Percentiles rank a stretch among this genome's conserved stretches.
Evolutionary conservation across 805 yeast species (phyloP).

Genomic region (Wickerhamiella galacta): DNA sequence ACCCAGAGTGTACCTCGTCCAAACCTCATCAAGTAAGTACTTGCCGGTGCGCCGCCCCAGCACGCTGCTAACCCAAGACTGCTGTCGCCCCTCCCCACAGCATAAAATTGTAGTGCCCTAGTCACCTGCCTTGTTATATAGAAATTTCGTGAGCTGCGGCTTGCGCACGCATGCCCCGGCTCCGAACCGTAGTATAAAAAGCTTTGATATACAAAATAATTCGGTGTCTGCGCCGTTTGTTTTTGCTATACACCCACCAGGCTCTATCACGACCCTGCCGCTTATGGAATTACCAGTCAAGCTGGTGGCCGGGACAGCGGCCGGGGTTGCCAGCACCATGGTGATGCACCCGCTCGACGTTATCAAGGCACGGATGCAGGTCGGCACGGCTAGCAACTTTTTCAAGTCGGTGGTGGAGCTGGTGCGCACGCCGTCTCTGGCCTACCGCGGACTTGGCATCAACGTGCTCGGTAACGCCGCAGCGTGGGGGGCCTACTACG

Average conservation of each 20-base stretch:
- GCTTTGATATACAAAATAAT: no score
- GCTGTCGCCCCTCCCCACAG: slow-evolving; percentile 67
- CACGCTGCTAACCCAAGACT: slow-evolving; percentile 18
- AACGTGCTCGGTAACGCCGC: slow-evolving; percentile 69
- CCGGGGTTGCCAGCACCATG: slow-evolving; percentile 61
- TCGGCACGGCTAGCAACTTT: slow-evolving; percentile 23
- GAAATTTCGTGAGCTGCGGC: no score
- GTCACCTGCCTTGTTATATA: no score
- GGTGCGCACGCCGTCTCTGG: slow-evolving; percentile 14
- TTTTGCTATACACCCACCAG: no score
- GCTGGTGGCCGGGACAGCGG: slow-evolving; percentile 6
- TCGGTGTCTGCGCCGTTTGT: no score
- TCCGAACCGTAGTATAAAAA: no score
- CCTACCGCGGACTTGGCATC: slow-evolving; percentile 65
- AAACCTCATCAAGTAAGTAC: slow-evolving; percentile 39
- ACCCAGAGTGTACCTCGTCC: slow-evolving; percentile 70
- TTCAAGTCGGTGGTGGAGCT: slow-evolving; percentile 4
- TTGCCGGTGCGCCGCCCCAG: background rate
- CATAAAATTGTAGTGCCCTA: slow-evolving; percentile 31
- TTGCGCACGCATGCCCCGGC: no score
- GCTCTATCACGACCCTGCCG: no score
- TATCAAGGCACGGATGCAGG: slow-evolving; percentile 66
- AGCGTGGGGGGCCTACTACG: slow-evolving; percentile 84
- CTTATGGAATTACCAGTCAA: no score
- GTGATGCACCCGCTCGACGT: slow-evolving; percentile 83